A percentile compares a stretch with the other conserved stretches of the same genome.
Conservation (phyloP, 78 protist genomes). For the Dictyostelium purpureum region DNA sequence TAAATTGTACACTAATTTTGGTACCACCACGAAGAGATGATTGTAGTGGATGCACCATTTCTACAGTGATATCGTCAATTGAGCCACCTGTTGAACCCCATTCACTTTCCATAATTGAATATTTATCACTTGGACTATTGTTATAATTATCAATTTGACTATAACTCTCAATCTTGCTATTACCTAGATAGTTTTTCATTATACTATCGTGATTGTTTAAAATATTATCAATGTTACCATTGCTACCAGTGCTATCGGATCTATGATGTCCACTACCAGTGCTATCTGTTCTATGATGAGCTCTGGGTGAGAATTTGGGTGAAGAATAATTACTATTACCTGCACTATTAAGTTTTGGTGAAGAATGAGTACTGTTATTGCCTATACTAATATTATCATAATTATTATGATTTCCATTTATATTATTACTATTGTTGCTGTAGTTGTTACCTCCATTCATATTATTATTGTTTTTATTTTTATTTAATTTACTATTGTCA, state of each 20-base stretch:
- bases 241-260: neutral
- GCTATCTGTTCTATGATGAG: neutral
- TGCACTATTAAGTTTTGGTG: too few species aligned
- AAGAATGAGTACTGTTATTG: neutral
- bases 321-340: neutral
- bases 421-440: neutral
- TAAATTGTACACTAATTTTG: constrained; percentile 19
- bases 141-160: neutral
- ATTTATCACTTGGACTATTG: neutral
- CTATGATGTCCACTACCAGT: too few species aligned
- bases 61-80: constrained; percentile 31
- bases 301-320: neutral
- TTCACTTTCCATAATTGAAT: neutral
- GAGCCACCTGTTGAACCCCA: constrained; percentile 46
- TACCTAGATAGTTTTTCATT: neutral
- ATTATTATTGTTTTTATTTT: neutral
- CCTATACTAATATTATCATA: neutral
- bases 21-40: constrained; percentile 20
- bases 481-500: neutral
- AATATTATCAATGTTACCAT: neutral
- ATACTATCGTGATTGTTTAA: too few species aligned
- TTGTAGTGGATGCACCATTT: constrained; percentile 31
- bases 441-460: neutral
- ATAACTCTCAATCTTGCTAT: neutral
- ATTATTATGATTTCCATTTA: neutral